Conservation (phyloP, 2,329 filamentous ascomycete genomes). For the Fonsecaea nubica region DNA sequence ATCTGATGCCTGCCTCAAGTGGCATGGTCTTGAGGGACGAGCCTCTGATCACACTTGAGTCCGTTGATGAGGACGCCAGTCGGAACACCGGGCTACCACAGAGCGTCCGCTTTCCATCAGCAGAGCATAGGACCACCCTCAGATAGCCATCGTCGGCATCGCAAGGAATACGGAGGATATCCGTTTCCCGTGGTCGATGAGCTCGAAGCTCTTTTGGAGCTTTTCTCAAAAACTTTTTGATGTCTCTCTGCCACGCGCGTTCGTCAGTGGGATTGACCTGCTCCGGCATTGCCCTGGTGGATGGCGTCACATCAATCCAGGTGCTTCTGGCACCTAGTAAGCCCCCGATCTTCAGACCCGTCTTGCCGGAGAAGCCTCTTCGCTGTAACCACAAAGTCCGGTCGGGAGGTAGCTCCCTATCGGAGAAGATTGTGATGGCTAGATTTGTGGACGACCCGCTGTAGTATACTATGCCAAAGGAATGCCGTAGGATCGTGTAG, state of each 20-base stretch:
- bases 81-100: slow-evolving; percentile 73
- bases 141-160: slow-evolving; percentile 71
- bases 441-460: slow-evolving; percentile 69
- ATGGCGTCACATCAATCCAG: slow-evolving; percentile 74
- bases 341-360: slow-evolving; percentile 71
- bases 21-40: slow-evolving; percentile 70
- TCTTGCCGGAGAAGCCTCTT: slow-evolving; percentile 71
- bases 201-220: slow-evolving; percentile 54
- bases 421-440: slow-evolving; percentile 68
- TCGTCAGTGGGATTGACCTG: slow-evolving; percentile 65
- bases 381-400: slow-evolving; percentile 72
- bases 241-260: slow-evolving; percentile 71
- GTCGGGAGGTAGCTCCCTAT: slow-evolving; percentile 61
- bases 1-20: slow-evolving; percentile 68
- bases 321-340: slow-evolving; percentile 63
- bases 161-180: slow-evolving; percentile 68
- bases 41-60: slow-evolving; percentile 67
- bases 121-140: slow-evolving; percentile 67
- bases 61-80: slow-evolving; percentile 69
- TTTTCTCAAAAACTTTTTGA: slow-evolving; percentile 68
- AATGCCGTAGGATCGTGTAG: slow-evolving; percentile 71
- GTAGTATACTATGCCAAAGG: slow-evolving; percentile 69
- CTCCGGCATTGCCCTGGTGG: slow-evolving; percentile 52
- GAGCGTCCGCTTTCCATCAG: slow-evolving; percentile 60
- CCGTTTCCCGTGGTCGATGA: slow-evolving; percentile 67